phyloP scores from a whole-genome alignment of 2,329 filamentous ascomycete species.

The Sporothrix brunneoviolacea region DNA sequence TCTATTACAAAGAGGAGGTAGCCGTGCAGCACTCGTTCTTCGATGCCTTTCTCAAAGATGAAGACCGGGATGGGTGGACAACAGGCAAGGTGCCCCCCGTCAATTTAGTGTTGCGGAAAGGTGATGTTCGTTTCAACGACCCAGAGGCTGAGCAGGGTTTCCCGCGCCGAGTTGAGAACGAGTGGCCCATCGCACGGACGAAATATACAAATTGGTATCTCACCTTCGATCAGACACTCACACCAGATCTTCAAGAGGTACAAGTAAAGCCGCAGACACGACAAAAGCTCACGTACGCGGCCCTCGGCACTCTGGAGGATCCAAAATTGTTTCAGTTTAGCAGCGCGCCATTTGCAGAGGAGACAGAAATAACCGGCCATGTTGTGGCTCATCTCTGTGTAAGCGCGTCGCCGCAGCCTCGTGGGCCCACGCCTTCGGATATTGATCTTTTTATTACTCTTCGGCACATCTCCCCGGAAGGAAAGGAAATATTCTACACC shows the following conservation, averaged over 20 bases:
- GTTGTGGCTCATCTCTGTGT: conserved; percentile 50
- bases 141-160: conserved; percentile 52
- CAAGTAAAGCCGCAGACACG: conserved; percentile 19
- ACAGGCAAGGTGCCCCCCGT: conserved; percentile 54
- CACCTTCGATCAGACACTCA: conserved; percentile 38
- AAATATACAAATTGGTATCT: conserved; percentile 57
- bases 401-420: conserved; percentile 54
- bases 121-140: conserved; percentile 61
- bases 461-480: conserved; percentile 47
- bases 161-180: conserved; percentile 47
- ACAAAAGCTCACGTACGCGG: conserved; percentile 45
- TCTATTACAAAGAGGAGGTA: conserved; percentile 64
- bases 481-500: conserved; percentile 56
- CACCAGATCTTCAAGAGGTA: conserved; percentile 20
- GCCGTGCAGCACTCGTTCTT: conserved; percentile 62
- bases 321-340: conserved; percentile 47
- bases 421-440: conserved; percentile 33
- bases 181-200: conserved; percentile 63
- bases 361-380: conserved; percentile 66
- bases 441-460: conserved; percentile 60
- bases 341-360: conserved; percentile 49
- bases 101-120: conserved; percentile 55
- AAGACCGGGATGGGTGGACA: conserved; percentile 58
- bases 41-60: conserved; percentile 62
- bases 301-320: conserved; percentile 50